Conservation (phyloP, 2,329 filamentous ascomycete genomes). For the Beauveria varroae region DNA sequence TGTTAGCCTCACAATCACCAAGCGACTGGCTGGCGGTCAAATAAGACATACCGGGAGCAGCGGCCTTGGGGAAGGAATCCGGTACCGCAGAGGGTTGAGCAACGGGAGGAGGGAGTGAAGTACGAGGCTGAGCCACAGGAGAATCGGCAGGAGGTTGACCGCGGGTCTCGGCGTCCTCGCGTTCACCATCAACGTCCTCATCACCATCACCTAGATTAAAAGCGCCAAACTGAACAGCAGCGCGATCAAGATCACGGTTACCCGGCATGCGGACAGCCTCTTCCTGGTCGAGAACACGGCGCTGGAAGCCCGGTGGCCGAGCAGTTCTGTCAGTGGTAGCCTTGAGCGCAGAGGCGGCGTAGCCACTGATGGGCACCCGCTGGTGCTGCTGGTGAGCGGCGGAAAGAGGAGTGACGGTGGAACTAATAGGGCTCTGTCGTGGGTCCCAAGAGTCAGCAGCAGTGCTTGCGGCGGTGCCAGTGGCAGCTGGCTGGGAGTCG, state of each 20-base stretch:
- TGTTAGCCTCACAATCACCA: neutral
- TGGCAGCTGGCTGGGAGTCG: conserved; percentile 66
- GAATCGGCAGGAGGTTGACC: conserved; percentile 91
- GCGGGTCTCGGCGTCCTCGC: conserved; percentile 91
- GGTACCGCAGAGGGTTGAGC: conserved; percentile 46
- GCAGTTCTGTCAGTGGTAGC: conserved; percentile 55
- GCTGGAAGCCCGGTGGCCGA: conserved; percentile 73
- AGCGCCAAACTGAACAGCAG: conserved; percentile 92
- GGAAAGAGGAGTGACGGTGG: conserved; percentile 59
- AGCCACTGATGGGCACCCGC: conserved; percentile 58
- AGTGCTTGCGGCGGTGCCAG: conserved; percentile 82
- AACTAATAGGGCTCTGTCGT: conserved; percentile 49
- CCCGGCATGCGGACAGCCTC: conserved; percentile 98
- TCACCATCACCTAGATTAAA: conserved; percentile 81
- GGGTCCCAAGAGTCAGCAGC: conserved; percentile 79
- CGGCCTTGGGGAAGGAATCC: conserved; percentile 51
- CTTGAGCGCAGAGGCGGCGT: conserved; percentile 74
- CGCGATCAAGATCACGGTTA: conserved; percentile 87
- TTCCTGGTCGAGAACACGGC: conserved; percentile 86
- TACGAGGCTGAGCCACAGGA: conserved; percentile 74
- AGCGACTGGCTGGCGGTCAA: too few species aligned
- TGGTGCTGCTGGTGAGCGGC: conserved; percentile 56
- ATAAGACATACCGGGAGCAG: conserved; percentile 34
- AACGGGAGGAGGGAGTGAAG: conserved; percentile 79
- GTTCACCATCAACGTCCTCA: conserved; percentile 86